These are phyloP conservation scores for Teunomyces stri DNA, from an alignment of 805 yeast genomes.

Conservation along the genomic window DNA sequence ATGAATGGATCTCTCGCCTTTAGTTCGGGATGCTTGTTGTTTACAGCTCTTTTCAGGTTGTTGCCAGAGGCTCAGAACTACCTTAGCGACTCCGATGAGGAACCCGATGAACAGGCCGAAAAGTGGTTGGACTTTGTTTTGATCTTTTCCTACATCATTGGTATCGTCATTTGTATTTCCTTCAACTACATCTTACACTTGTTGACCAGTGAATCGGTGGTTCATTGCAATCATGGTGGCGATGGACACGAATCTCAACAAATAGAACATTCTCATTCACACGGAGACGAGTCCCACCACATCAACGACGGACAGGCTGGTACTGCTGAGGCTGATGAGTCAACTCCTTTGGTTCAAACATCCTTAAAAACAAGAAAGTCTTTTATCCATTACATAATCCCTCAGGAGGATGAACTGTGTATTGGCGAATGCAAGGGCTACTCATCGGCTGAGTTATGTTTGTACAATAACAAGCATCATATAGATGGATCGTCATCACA, in stretches of 20 bases:
- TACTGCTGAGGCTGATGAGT: constrained; percentile 11
- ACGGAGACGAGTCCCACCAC: constrained; percentile 9
- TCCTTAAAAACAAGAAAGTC: constrained; percentile 16
- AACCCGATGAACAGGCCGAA: constrained; percentile 1
- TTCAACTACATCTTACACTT: constrained; percentile 69
- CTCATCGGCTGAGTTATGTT: constrained; percentile 39
- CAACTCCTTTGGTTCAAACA: constrained; percentile 14
- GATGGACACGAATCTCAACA: constrained; percentile 13
- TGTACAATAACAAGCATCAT: constrained; percentile 8
- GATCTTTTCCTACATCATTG: constrained; percentile 50
- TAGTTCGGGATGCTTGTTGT: constrained; percentile 76
- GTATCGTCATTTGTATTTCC: constrained; percentile 56
- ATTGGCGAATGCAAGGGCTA: constrained; percentile 51
- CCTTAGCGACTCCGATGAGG: constrained; percentile 28
- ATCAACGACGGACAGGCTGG: not conserved
- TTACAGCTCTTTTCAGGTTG: constrained; percentile 74
- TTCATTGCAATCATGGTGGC: constrained; percentile 77
- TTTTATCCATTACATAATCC: constrained; percentile 25
- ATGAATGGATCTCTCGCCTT: constrained; percentile 73
- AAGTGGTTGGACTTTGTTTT: constrained; percentile 33
- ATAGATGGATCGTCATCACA: constrained; percentile 9
- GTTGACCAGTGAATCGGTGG: constrained; percentile 74
- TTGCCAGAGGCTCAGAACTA: constrained; percentile 66
- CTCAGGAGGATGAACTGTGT: constrained; percentile 11
- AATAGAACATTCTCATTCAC: constrained; percentile 7